phyloP scores from a whole-genome alignment of 2,329 filamentous ascomycete species.

The Corinectria fuckeliana region DNA sequence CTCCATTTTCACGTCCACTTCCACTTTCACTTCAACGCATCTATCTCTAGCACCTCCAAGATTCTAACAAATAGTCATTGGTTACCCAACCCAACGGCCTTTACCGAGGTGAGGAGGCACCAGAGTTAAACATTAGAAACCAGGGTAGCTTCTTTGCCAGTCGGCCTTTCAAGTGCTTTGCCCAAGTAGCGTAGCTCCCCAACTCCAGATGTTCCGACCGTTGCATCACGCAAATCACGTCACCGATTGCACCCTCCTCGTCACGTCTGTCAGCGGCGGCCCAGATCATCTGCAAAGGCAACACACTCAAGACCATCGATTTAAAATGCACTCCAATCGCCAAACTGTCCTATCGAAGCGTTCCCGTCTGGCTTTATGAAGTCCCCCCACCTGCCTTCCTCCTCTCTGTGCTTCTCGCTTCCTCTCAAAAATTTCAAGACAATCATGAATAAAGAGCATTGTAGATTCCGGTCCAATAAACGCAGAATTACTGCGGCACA shows the following conservation, averaged over 20 bases:
- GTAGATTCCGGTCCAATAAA: constrained; percentile 34
- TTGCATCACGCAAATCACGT: background rate
- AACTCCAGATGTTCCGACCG: background rate
- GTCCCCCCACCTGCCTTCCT: constrained; percentile 33
- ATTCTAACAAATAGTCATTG: background rate
- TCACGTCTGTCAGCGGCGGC: background rate
- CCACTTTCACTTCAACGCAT: too few relatives aligned
- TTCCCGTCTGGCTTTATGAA: constrained; percentile 47
- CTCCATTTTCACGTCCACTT: background rate
- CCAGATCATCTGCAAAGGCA: constrained; percentile 28
- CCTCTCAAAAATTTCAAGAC: constrained; percentile 24
- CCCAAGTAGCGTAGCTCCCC: background rate
- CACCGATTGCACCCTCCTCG: background rate
- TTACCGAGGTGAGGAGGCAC: background rate
- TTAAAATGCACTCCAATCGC: constrained; percentile 59
- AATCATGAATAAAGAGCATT: constrained; percentile 36
- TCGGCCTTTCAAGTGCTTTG: background rate
- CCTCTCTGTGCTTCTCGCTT: constrained; percentile 12
- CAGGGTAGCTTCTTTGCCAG: background rate
- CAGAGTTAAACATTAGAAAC: background rate
- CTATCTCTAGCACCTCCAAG: background rate
- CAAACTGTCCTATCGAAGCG: constrained; percentile 57
- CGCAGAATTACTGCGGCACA: constrained; percentile 23
- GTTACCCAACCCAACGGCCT: background rate
- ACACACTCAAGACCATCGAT: constrained; percentile 42